Conservation (phyloP, 2,329 filamentous ascomycete species). For the Hymenoscyphus scutula region DNA sequence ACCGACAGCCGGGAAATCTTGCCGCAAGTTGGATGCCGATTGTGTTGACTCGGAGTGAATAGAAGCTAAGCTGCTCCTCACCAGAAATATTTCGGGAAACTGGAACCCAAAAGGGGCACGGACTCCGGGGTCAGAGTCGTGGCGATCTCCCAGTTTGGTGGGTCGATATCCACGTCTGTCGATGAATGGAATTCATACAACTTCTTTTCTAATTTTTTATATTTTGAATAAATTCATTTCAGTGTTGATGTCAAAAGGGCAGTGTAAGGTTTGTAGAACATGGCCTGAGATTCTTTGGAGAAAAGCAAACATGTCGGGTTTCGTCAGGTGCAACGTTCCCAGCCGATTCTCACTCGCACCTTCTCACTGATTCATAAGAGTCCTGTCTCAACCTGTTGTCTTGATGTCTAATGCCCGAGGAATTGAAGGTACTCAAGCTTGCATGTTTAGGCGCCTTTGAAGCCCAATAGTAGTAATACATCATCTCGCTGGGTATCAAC, state of each 20-base stretch:
- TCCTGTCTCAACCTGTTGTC: neutral
- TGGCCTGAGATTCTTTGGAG: neutral
- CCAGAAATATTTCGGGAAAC: slow-evolving; percentile 5
- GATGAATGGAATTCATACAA: too few relatives aligned
- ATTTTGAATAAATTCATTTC: neutral
- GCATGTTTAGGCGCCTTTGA: neutral
- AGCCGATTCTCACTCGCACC: neutral
- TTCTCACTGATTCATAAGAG: neutral
- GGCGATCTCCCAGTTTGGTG: too few relatives aligned
- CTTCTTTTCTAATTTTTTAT: too few relatives aligned
- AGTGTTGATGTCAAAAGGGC: neutral
- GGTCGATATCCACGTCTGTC: too few relatives aligned
- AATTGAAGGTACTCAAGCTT: neutral
- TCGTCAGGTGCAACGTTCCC: neutral
- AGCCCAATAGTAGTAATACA: neutral
- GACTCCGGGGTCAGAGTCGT: neutral
- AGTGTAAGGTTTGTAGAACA: neutral
- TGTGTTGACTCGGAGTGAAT: neutral
- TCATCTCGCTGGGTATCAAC: neutral
- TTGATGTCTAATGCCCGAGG: neutral
- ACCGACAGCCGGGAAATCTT: neutral
- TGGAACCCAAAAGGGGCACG: neutral
- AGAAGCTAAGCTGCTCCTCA: neutral
- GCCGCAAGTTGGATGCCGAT: neutral
- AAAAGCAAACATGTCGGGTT: neutral